These are phyloP conservation scores for Ballota nigra DNA, from an alignment of 257 asterid genomes.

Conservation along the genomic window DNA sequence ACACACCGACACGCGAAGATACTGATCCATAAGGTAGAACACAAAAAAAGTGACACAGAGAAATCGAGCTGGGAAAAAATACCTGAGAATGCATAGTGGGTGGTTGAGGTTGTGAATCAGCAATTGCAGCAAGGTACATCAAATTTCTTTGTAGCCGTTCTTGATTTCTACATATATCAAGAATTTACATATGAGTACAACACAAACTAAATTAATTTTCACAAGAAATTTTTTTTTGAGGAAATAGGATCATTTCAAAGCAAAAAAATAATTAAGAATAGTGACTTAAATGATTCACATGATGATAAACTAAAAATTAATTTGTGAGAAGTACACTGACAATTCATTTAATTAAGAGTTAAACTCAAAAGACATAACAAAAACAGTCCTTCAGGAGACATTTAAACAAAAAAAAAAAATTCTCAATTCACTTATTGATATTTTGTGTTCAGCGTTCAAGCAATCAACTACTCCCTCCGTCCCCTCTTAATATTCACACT, in stretches of 20 bases:
- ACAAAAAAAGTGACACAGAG: too few relatives aligned
- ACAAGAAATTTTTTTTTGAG: too few relatives aligned
- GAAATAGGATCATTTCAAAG: too few relatives aligned
- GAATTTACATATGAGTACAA: too few relatives aligned
- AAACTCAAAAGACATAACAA: not conserved
- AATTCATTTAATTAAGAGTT: not conserved
- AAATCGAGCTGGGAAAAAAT: not conserved
- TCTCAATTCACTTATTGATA: not conserved
- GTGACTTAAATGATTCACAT: not conserved
- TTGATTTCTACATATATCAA: conserved; percentile 52
- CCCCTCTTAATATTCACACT: too few relatives aligned
- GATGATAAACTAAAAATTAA: not conserved
- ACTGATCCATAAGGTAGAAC: too few relatives aligned
- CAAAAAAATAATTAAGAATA: not conserved
- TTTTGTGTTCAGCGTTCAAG: not conserved
- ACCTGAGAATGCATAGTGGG: conserved; percentile 92
- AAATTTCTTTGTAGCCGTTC: conserved; percentile 87
- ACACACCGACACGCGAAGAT: too few relatives aligned
- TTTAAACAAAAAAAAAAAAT: not conserved
- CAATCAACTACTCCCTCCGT: too few relatives aligned
- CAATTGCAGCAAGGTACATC: conserved; percentile 97
- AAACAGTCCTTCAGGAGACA: not conserved
- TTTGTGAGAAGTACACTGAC: not conserved
- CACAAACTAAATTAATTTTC: not conserved
- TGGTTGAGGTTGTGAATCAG: conserved; percentile 96